Evolutionary conservation across 306 rosid species (phyloP), one percentile per base, ranked within the genome.

Genomic region (Hippophae rhamnoides): DNA sequence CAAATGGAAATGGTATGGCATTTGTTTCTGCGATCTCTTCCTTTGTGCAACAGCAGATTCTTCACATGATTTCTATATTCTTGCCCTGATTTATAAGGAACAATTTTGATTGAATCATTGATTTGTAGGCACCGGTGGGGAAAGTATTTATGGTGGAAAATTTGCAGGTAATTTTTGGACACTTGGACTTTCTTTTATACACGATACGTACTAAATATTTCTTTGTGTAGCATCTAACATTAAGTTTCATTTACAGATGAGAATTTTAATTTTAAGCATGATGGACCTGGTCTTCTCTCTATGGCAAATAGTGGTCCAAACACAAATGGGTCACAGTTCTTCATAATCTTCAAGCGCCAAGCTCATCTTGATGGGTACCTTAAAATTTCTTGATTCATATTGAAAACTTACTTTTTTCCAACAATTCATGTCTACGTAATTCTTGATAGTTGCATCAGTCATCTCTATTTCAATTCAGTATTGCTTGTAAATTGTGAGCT

Each of bases 251-350:
- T 54, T 82, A 82, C 84, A 93, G 99, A 93, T 78, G 99, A 93
- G 76, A 82, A 84, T 76, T 84, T 93, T 74, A 80, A 51, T 61
- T 70, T 84, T 59, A 74, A 74, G 73, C 99, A 93, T 74, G 95
- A 86, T 74, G 88, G 80, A 64, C 87, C 90, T 40, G 97, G 97
- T 57, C 10, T 88, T 66, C 89, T 93, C 66, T 93, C 97, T 52
- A 88, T 93, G 99, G 99, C 99, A 66, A 93, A 93, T 78, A 74
- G 85, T 46, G 97, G 99, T 43, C 93, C 90, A 63, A 82, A 93
- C 78, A 86, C 99, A 69, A 93, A 93, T 75, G 99, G 97, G 54
- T 88, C 99, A 48, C 99, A 93, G 73, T 93, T 93, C 80, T 93
- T 93, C 77, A 80, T 93, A 54, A 78, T 69, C 54, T 93, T 93